Percentiles rank a stretch among this genome's conserved stretches.
These are phyloP conservation scores for Fusarium sp. DNA, from an alignment of 2,329 filamentous ascomycete genomes.

Conservation along the genomic window DNA sequence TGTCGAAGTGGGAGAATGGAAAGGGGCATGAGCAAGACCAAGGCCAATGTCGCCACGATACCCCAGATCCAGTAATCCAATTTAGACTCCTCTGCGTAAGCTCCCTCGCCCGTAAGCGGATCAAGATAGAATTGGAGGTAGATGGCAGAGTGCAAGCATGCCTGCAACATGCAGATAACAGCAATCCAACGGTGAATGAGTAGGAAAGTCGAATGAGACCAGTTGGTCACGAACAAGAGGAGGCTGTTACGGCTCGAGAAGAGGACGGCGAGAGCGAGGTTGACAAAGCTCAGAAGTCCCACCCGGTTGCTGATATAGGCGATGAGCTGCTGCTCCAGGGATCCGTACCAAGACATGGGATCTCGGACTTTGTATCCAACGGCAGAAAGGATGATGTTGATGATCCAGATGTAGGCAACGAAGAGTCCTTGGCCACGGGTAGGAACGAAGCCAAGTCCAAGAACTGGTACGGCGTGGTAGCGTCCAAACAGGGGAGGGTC, in stretches of 20 bases:
- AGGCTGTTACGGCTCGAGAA: conserved; percentile 57
- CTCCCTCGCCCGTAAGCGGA: not conserved
- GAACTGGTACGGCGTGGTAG: conserved; percentile 12
- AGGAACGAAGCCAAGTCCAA: conserved; percentile 43
- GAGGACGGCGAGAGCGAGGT: conserved; percentile 52
- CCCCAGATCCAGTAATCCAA: conserved; percentile 45
- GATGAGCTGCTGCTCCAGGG: conserved; percentile 41
- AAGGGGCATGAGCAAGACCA: conserved; percentile 43
- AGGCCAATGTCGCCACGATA: conserved; percentile 49
- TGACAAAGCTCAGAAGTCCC: conserved; percentile 51
- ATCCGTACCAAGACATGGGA: conserved; percentile 45
- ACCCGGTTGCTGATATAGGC: conserved; percentile 51
- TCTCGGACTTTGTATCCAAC: conserved; percentile 41
- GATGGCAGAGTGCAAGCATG: conserved; percentile 51
- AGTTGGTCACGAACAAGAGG: conserved; percentile 56
- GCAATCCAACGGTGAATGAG: conserved; percentile 60
- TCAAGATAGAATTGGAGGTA: not conserved
- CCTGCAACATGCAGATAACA: conserved; percentile 53
- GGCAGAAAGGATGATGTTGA: conserved; percentile 51
- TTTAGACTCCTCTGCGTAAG: not conserved
- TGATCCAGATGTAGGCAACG: conserved; percentile 48
- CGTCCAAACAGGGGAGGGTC: conserved; percentile 10
- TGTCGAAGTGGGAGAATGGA: conserved; percentile 49
- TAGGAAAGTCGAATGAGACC: conserved; percentile 56
- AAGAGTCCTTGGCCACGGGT: conserved; percentile 53